A percentile compares a stretch with the other conserved stretches of the same genome.
phyloP scores from a whole-genome alignment of 2,329 filamentous ascomycete species.

The Bipolaris sorokiniana region DNA sequence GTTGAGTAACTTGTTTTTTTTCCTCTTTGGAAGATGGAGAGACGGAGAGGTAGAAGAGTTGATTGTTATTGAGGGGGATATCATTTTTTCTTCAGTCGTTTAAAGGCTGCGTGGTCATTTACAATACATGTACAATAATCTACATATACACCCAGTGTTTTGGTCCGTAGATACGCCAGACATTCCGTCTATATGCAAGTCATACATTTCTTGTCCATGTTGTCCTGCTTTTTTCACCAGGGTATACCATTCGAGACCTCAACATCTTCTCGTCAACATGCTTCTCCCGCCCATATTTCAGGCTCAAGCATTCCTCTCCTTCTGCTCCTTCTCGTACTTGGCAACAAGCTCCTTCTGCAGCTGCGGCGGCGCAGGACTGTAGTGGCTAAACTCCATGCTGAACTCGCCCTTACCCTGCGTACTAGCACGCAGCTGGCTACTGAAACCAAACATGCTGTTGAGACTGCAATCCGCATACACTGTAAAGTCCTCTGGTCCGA shows the following conservation, averaged over 20 bases:
- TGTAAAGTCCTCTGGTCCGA: constrained; percentile 91
- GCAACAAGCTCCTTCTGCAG: constrained; percentile 79
- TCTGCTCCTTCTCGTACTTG: constrained; percentile 71
- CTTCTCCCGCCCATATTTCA: constrained; percentile 24
- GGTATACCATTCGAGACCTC: background rate
- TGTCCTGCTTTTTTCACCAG: background rate
- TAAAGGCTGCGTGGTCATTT: constrained; percentile 5
- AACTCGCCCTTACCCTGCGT: constrained; percentile 99
- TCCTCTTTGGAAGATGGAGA: too few species aligned
- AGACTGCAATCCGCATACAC: constrained; percentile 89
- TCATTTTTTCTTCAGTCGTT: constrained; percentile 14
- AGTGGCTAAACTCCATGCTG: constrained; percentile 98
- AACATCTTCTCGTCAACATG: background rate
- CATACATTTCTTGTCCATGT: constrained; percentile 1
- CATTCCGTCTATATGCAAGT: constrained; percentile 29
- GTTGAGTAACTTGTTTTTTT: constrained; percentile 27
- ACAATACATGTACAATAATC: constrained; percentile 27
- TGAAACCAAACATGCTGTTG: constrained; percentile 98
- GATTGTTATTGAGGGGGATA: constrained; percentile 17
- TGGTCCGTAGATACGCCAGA: constrained; percentile 19
- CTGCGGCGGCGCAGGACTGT: constrained; percentile 83
- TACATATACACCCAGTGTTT: constrained; percentile 15
- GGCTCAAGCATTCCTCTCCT: constrained; percentile 66
- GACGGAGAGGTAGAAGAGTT: background rate
- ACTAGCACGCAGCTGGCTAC: constrained; percentile 84